Conservation (phyloP, 2,329 filamentous ascomycete species). For the Chrysoporthe austroafricana region DNA sequence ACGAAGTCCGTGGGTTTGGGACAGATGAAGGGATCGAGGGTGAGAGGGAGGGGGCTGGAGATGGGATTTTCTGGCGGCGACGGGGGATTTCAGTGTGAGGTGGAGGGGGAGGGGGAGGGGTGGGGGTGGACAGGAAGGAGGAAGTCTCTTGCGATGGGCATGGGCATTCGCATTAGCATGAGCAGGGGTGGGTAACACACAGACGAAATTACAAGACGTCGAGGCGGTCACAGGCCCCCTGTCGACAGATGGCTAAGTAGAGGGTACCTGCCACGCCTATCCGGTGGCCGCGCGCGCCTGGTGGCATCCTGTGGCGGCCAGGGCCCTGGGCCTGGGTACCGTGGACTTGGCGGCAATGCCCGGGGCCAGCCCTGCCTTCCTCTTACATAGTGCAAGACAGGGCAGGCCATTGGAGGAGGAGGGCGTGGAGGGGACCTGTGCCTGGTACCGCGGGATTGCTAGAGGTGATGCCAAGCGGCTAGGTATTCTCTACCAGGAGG, state of each 20-base stretch:
- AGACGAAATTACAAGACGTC: constrained; percentile 26
- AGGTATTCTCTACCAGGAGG: constrained; percentile 5
- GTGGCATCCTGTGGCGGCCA: not conserved
- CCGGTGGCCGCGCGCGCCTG: not conserved
- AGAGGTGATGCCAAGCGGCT: constrained; percentile 8
- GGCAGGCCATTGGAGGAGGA: not conserved
- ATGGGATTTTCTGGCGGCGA: not conserved
- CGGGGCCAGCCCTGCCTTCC: constrained; percentile 12
- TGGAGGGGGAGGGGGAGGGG: constrained; percentile 24
- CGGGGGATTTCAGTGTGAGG: constrained; percentile 24
- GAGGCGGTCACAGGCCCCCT: constrained; percentile 14
- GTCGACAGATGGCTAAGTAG: constrained; percentile 10
- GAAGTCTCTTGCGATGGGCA: not conserved
- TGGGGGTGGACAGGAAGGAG: constrained; percentile 22
- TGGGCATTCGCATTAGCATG: not conserved
- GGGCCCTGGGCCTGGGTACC: not conserved
- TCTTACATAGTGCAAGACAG: not conserved
- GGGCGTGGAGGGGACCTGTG: not conserved
- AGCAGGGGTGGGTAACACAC: constrained; percentile 20
- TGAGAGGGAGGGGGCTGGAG: constrained; percentile 28
- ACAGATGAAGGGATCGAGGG: constrained; percentile 25
- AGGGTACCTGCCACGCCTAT: not conserved
- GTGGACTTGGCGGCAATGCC: not conserved
- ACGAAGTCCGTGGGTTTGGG: constrained; percentile 50
- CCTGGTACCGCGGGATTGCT: not conserved